Evolutionary conservation across 768 basidiomycete genomes (phyloP).

Genomic region (Tylopilus subfusipes): DNA sequence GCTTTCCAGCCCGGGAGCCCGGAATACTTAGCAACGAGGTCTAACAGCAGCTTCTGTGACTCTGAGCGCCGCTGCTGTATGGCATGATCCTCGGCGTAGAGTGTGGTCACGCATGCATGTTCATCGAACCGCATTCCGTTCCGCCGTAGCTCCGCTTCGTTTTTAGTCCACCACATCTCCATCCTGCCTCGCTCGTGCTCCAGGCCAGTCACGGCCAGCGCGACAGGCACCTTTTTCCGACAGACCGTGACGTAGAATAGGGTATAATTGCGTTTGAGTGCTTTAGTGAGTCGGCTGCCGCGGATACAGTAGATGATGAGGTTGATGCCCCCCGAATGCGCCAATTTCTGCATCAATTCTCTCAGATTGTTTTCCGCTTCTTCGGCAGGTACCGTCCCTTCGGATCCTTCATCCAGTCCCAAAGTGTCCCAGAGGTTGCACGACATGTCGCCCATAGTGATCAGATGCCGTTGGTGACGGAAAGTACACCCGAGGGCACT

Average conservation of each 20-base stretch:
- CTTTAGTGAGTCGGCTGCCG: background rate
- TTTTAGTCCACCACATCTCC: slow-evolving; percentile 28
- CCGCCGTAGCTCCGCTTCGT: slow-evolving; percentile 24
- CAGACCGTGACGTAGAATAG: background rate
- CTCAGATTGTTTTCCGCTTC: background rate
- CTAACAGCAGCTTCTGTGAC: background rate
- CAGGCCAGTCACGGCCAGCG: slow-evolving; percentile 7
- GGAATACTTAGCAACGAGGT: background rate
- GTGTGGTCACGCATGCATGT: slow-evolving; percentile 9
- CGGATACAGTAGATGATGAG: background rate
- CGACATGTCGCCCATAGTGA: background rate
- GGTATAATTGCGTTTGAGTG: background rate
- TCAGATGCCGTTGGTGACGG: background rate
- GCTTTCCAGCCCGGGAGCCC: no score
- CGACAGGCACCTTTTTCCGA: background rate
- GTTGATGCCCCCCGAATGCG: background rate
- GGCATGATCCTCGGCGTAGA: background rate
- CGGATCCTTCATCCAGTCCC: background rate
- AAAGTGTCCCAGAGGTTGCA: background rate
- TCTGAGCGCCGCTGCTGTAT: background rate
- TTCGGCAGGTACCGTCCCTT: background rate
- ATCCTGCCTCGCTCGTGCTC: slow-evolving; percentile 26
- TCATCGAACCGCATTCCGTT: slow-evolving; percentile 30
- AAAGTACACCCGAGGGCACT: background rate
- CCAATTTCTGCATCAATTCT: background rate